A percentile compares a stretch with the other conserved stretches of the same genome.
Conservation (phyloP, 228 moss, liverwort and hornwort genomes). For the Sphagnum magellanicum region DNA sequence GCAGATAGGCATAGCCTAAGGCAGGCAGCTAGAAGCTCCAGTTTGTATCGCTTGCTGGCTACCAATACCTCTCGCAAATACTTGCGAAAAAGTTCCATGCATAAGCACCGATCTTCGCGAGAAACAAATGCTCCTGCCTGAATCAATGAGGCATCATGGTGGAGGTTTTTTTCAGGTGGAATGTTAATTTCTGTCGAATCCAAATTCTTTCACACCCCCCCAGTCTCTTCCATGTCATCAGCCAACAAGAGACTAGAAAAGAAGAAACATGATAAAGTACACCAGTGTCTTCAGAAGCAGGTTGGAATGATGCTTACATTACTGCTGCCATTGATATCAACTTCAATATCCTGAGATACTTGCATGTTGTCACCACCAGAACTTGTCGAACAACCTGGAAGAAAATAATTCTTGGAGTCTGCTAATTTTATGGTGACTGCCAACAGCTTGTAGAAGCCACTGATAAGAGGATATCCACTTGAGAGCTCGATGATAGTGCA, state of each 20-base stretch:
- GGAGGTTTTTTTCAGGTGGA: too few relatives aligned
- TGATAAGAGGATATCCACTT: conserved; percentile 76
- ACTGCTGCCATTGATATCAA: too few relatives aligned
- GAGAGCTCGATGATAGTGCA: conserved; percentile 81
- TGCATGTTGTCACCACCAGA: too few relatives aligned
- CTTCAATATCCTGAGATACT: too few relatives aligned
- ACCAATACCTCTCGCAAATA: conserved; percentile 83
- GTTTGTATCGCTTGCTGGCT: conserved; percentile 82
- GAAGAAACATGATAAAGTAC: too few relatives aligned
- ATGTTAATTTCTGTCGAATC: too few relatives aligned
- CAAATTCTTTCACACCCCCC: too few relatives aligned
- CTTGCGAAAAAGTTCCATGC: conserved; percentile 60
- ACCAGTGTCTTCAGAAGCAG: too few relatives aligned
- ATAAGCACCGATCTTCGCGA: conserved; percentile 49
- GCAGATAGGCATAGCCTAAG: conserved; percentile 82
- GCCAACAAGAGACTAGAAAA: too few relatives aligned
- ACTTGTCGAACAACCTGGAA: background rate
- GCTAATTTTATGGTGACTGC: conserved; percentile 64
- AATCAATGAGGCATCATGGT: background rate
- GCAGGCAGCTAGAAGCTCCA: conserved; percentile 87
- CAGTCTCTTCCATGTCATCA: too few relatives aligned
- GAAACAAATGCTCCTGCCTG: conserved; percentile 23
- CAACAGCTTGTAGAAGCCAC: conserved; percentile 88
- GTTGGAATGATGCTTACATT: too few relatives aligned
- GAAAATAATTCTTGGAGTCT: conserved; percentile 59